Conservation (phyloP, 257 asterid genomes). For the Gardenia jasminoides region DNA sequence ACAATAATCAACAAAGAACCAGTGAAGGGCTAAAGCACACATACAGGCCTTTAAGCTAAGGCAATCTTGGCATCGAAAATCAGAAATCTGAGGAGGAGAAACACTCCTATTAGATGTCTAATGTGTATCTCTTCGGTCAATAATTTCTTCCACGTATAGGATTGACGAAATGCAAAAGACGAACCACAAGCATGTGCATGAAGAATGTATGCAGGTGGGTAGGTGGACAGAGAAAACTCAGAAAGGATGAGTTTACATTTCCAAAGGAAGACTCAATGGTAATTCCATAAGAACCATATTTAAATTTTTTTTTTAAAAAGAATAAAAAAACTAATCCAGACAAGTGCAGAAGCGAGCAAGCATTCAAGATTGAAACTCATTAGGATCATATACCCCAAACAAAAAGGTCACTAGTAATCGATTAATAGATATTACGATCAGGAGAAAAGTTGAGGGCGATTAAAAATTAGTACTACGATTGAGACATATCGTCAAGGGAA, state of each 20-base stretch:
- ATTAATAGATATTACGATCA: not conserved
- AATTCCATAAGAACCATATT: not conserved
- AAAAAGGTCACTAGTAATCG: not conserved
- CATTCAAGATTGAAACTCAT: constrained; percentile 5
- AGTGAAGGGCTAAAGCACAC: not conserved
- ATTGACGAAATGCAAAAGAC: constrained; percentile 4
- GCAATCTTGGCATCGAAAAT: not conserved
- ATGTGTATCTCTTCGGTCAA: not conserved
- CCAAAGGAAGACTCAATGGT: not conserved
- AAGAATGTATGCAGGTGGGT: not conserved
- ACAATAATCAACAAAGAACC: not conserved
- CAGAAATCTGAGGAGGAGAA: not conserved
- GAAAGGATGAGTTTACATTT: not conserved
- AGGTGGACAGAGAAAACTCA: not conserved
- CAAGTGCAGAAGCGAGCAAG: constrained; percentile 7
- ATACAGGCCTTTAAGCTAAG: not conserved
- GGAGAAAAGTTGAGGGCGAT: not conserved
- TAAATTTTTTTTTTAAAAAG: too few relatives aligned
- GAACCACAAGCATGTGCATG: not conserved
- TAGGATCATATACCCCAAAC: not conserved
- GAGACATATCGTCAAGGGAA: not conserved
- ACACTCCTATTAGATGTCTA: not conserved
- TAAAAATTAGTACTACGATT: not conserved
- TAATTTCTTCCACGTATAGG: not conserved
- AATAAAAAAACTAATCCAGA: constrained; percentile 10